Percentiles rank a stretch among this genome's conserved stretches.
phyloP scores from a whole-genome alignment of 2,329 filamentous ascomycete genomes.

The Falciphora oryzae region DNA sequence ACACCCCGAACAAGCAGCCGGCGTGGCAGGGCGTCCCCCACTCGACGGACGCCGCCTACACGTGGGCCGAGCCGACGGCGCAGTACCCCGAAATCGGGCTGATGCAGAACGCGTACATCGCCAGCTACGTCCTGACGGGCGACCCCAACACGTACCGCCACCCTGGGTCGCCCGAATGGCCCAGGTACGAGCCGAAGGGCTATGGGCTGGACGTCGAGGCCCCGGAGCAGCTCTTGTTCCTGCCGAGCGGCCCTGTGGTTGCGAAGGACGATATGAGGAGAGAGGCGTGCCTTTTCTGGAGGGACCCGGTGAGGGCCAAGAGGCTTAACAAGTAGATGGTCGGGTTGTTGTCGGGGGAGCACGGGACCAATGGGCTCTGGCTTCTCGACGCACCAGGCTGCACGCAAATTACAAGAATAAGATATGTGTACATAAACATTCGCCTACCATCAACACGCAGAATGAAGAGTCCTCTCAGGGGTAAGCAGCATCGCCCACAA shows the following conservation, averaged over 20 bases:
- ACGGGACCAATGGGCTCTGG: too few species aligned
- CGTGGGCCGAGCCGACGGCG: constrained; percentile 9
- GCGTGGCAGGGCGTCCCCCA: constrained; percentile 9
- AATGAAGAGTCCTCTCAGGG: too few species aligned
- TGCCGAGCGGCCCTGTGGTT: neutral
- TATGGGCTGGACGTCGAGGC: constrained; percentile 4
- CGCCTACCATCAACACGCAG: too few species aligned
- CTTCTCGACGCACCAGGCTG: too few species aligned
- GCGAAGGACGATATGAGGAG: constrained; percentile 7
- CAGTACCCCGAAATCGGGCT: constrained; percentile 5
- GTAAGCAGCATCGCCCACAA: too few species aligned
- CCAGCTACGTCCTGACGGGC: constrained; percentile 61
- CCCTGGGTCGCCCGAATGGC: constrained; percentile 44
- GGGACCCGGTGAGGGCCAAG: constrained; percentile 2
- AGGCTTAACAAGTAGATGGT: constrained; percentile 1
- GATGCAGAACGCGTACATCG: constrained; percentile 59
- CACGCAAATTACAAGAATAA: too few species aligned
- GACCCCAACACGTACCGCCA: constrained; percentile 56
- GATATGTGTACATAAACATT: too few species aligned
- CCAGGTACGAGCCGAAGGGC: neutral
- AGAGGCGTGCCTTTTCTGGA: constrained; percentile 7
- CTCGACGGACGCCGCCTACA: constrained; percentile 7
- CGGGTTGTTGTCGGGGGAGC: neutral
- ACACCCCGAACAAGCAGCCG: neutral
- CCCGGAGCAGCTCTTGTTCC: constrained; percentile 1